These are phyloP conservation scores for Protostelium mycophagum DNA, from an alignment of 78 protist species.

Conservation along the genomic window DNA sequence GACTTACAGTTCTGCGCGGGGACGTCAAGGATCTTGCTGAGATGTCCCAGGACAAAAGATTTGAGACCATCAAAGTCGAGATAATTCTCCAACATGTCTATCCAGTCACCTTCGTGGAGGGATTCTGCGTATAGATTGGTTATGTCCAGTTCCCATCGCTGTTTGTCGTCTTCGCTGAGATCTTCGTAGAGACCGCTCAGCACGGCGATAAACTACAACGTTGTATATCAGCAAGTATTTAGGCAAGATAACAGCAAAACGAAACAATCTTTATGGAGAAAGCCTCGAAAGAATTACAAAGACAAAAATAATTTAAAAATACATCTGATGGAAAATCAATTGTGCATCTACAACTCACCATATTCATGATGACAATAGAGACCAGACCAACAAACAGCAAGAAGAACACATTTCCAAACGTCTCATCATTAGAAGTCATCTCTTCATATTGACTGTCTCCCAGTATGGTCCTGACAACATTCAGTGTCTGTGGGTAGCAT, in stretches of 20 bases:
- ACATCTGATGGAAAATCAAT: background rate
- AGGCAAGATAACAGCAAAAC: too few species aligned
- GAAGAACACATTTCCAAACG: background rate
- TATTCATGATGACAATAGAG: background rate
- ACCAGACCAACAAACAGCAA: background rate
- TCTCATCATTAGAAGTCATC: background rate
- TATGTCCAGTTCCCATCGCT: background rate
- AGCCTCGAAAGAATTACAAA: too few species aligned
- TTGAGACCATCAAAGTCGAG: too few species aligned
- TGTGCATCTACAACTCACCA: background rate
- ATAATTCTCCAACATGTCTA: background rate
- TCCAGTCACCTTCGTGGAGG: background rate
- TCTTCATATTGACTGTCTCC: background rate
- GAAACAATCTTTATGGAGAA: too few species aligned
- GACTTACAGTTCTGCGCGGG: too few species aligned
- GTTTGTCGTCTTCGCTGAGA: background rate
- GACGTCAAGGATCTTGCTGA: too few species aligned
- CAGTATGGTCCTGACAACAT: background rate
- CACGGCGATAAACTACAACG: background rate
- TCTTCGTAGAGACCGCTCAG: background rate
- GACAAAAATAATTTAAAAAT: too few species aligned
- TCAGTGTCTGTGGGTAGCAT: too few species aligned
- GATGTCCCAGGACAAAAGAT: too few species aligned
- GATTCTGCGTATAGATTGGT: background rate
- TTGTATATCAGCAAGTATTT: too few species aligned